Base-by-base conservation (phyloP, 768 basidiomycete genomes). In the Podaxis sp. region DNA sequence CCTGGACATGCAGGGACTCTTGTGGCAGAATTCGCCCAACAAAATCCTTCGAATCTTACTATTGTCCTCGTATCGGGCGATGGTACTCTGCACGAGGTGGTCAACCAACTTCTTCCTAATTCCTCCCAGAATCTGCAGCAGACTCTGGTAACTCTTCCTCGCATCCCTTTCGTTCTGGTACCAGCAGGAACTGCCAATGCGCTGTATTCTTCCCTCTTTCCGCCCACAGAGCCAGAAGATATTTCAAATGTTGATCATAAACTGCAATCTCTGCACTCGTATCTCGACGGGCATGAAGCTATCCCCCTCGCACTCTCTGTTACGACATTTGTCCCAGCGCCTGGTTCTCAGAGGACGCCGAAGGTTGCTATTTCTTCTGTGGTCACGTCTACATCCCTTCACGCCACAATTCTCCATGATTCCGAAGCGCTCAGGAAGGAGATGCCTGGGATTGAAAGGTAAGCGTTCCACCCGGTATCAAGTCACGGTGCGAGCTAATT, bases 151-250 rank as follows among this genome's bases (percentile, higher is more conserved):
- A 36, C 36, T 13, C 56, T 65, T 25, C 65, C 65, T 37, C 68
- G 67, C 51, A 65, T 87, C 58, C 68, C 67, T 36, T 75, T 88
- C 62, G 84, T 76, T 16, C 80, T 82, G 50, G 71, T 91, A 47
- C 93, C 94, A 3, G 82, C 83, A 53, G 94, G 94, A 25, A 96
- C 94, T n/a, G 95, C 94, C 46, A 98, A 98, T 70, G 96, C 96
- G 0, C 79, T 97, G 36, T 95, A 89, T 72, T 79, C 84, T 5
- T 87, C 91, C 5, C 73, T 94, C 28, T 95, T 90, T 71, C 86
- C 86, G 0, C 82, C 84, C 0, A 32, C 50, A n/a, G 16, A 40
- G 18, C 47, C 51, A 4, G 64, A 67, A 62, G 55, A 64, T 14
- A 59, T 73, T 23, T 47, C 69, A 7, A 61, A 71, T 60, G 42